These are phyloP conservation scores for Fomitopsis betulina DNA, from an alignment of 1,284 basidiomycete genomes.

Conservation along the genomic window DNA sequence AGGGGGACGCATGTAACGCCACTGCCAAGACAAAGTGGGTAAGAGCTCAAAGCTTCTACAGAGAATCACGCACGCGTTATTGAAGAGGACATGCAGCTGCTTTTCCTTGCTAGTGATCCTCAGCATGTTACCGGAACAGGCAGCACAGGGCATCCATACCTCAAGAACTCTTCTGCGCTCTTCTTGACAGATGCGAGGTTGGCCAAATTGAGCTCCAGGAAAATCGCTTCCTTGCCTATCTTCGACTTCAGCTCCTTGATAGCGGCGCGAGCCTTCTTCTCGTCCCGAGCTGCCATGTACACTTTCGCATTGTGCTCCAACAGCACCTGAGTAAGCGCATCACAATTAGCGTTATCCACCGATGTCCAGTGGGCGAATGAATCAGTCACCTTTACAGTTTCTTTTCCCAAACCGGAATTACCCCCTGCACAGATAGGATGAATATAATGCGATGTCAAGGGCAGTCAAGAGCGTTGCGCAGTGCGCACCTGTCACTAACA, in stretches of 20 bases:
- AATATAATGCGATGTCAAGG: background rate
- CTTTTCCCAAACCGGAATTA: constrained; percentile 38
- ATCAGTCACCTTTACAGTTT: constrained; percentile 23
- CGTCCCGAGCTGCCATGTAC: constrained; percentile 46
- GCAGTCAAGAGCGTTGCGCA: background rate
- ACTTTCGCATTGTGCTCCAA: constrained; percentile 45
- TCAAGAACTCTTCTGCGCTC: constrained; percentile 34
- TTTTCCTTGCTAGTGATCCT: constrained; percentile 39
- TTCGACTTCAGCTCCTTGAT: constrained; percentile 35
- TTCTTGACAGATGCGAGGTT: constrained; percentile 38
- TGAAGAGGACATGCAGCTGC: constrained; percentile 45
- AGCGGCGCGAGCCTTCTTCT: constrained; percentile 35
- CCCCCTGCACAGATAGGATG: constrained; percentile 21
- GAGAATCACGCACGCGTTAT: constrained; percentile 39
- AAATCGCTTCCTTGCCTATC: constrained; percentile 34
- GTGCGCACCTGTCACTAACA: constrained; percentile 36
- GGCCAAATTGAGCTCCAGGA: constrained; percentile 46
- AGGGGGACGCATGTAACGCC: constrained; percentile 54
- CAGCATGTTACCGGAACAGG: constrained; percentile 34
- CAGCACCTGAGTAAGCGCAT: constrained; percentile 26
- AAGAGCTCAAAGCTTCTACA: background rate
- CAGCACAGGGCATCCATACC: constrained; percentile 36
- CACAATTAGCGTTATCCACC: background rate
- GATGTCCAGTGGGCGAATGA: background rate
- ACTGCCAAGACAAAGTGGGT: too few relatives aligned